These are phyloP conservation scores for Jacaranda mimosifolia DNA, from an alignment of 257 asterid genomes.

Conservation along the genomic window DNA sequence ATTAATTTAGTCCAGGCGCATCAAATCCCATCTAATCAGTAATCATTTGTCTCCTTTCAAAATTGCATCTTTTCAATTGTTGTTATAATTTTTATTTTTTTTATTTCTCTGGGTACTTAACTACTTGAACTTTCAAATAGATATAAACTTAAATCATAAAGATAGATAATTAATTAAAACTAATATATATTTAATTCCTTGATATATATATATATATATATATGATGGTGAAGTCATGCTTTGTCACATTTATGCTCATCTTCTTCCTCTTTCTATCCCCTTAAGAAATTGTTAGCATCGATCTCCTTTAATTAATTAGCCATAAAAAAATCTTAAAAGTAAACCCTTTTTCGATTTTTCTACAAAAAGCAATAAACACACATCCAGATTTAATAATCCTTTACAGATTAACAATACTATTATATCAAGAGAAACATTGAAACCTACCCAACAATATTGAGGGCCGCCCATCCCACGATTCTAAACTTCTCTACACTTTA, in stretches of 20 bases:
- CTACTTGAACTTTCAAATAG: neutral
- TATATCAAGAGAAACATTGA: slow-evolving; percentile 19
- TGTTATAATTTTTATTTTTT: too few species aligned
- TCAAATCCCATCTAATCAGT: neutral
- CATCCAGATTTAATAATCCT: slow-evolving; percentile 11
- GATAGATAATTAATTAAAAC: neutral
- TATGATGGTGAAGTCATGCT: slow-evolving; percentile 43
- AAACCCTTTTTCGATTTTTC: slow-evolving; percentile 18
- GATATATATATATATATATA: neutral
- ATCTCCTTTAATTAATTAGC: neutral
- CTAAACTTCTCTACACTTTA: slow-evolving; percentile 49
- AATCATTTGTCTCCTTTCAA: neutral
- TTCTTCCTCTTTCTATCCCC: slow-evolving; percentile 3
- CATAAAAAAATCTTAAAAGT: slow-evolving; percentile 24
- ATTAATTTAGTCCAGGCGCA: neutral
- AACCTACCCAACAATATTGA: slow-evolving; percentile 39
- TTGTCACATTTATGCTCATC: slow-evolving; percentile 36
- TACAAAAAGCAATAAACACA: neutral
- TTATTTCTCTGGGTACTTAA: neutral
- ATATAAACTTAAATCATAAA: neutral
- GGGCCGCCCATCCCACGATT: slow-evolving; percentile 54
- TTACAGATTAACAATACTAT: neutral
- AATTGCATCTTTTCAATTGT: neutral
- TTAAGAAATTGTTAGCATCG: slow-evolving; percentile 25
- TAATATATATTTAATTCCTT: too few species aligned